Evolutionary conservation across 1,139 yeast species (phyloP).

Genomic region (Kodamaea ohmeri): DNA sequence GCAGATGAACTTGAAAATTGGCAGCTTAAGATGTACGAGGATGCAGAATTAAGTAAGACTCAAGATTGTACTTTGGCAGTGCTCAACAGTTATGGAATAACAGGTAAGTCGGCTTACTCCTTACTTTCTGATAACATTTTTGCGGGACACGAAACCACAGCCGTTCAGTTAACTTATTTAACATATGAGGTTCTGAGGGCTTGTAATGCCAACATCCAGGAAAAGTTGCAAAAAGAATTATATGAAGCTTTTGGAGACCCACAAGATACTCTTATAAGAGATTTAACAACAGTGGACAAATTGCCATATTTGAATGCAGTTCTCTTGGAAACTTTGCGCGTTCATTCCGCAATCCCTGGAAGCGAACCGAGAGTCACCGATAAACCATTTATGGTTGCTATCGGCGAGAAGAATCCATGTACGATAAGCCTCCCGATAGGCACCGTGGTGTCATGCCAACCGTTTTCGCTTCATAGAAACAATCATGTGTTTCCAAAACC

Average conservation of each 20-base stretch:
- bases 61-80: conserved; percentile 32
- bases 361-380: conserved; percentile 62
- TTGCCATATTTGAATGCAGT: conserved; percentile 58
- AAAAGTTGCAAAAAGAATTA: conserved; percentile 44
- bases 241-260: conserved; percentile 20
- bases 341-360: conserved; percentile 74
- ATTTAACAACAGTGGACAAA: conserved; percentile 44
- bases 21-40: conserved; percentile 45
- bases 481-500: conserved; percentile 50
- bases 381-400: conserved; percentile 20
- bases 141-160: conserved; percentile 81
- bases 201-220: conserved; percentile 40
- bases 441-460: conserved; percentile 61
- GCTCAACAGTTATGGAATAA: conserved; percentile 32
- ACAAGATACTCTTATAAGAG: conserved; percentile 21
- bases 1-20: conserved; percentile 45
- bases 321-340: conserved; percentile 54
- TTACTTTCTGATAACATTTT: conserved; percentile 42
- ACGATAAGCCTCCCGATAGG: conserved; percentile 46
- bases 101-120: conserved; percentile 37
- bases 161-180: conserved; percentile 59
- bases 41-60: conserved; percentile 36
- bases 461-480: conserved; percentile 62
- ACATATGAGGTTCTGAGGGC: conserved; percentile 61
- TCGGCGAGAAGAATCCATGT: conserved; percentile 16